Evolutionary conservation across 2,329 filamentous ascomycete species (phyloP).

Genomic region (Cytospora mali): DNA sequence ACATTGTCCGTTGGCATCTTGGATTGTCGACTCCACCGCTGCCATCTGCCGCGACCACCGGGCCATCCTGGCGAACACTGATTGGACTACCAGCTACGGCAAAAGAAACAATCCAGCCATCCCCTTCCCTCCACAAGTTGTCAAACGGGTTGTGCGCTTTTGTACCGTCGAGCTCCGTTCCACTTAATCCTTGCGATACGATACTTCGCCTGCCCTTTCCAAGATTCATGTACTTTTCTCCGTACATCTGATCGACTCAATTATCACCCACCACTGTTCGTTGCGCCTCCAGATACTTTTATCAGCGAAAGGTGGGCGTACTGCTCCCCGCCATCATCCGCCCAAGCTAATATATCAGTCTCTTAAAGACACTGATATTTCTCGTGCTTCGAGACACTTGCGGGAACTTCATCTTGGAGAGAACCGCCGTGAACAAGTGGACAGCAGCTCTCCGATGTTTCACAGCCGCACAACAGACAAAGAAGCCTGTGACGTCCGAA

Average conservation of each 20-base stretch:
- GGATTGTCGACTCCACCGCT: slow-evolving; percentile 16
- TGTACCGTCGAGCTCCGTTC: slow-evolving; percentile 18
- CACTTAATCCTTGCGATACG: slow-evolving; percentile 15
- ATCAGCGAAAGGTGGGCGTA: not conserved
- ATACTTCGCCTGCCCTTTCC: slow-evolving; percentile 12
- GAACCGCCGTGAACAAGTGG: slow-evolving; percentile 30
- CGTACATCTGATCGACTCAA: not conserved
- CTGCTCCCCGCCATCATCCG: not conserved
- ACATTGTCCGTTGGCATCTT: slow-evolving; percentile 18
- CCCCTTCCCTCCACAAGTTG: slow-evolving; percentile 9
- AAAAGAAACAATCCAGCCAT: slow-evolving; percentile 9
- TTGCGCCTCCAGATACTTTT: not conserved
- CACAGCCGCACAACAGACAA: slow-evolving; percentile 37
- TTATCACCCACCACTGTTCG: not conserved
- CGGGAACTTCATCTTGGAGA: slow-evolving; percentile 13
- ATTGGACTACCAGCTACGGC: slow-evolving; percentile 18
- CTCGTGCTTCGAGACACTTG: slow-evolving; percentile 22
- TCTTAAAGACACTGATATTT: not conserved
- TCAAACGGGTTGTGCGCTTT: slow-evolving; percentile 9
- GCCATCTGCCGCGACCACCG: slow-evolving; percentile 21
- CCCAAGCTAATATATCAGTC: not conserved
- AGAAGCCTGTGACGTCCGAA: slow-evolving; percentile 35
- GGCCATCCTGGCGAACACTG: slow-evolving; percentile 13
- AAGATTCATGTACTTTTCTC: not conserved
- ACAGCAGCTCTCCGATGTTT: slow-evolving; percentile 38